These are phyloP conservation scores for Leccinellum luteum DNA, from an alignment of 768 basidiomycete genomes.

Conservation along the genomic window DNA sequence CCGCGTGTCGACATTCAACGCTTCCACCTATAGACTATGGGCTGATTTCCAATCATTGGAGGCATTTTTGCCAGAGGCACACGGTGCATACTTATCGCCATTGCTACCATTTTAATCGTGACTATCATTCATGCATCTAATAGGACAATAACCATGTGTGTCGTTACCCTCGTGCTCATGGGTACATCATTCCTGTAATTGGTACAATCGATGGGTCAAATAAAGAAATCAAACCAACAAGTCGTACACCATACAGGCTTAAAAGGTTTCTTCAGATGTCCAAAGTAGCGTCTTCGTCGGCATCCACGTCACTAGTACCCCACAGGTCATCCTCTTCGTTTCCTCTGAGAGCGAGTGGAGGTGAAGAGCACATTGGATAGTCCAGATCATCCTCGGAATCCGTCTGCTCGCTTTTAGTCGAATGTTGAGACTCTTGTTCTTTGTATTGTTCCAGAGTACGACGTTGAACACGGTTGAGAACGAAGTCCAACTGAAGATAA, in stretches of 20 bases:
- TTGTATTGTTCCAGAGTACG: conserved; percentile 31
- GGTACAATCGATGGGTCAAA: conserved; percentile 20
- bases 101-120: neutral
- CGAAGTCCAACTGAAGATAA: conserved; percentile 73
- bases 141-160: neutral
- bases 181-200: neutral
- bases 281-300: conserved; percentile 17
- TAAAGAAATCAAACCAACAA: conserved; percentile 22
- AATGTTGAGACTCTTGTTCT: conserved; percentile 25
- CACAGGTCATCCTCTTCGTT: conserved; percentile 22
- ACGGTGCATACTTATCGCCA: neutral
- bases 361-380: conserved; percentile 23
- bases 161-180: neutral
- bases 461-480: conserved; percentile 63
- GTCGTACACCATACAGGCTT: conserved; percentile 12
- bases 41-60: neutral
- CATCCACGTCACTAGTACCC: conserved; percentile 18
- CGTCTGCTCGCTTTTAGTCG: conserved; percentile 4
- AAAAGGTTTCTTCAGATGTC: conserved; percentile 16
- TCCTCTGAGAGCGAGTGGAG: neutral
- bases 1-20: neutral
- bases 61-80: neutral
- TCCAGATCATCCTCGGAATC: conserved; percentile 16
- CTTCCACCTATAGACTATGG: too few species aligned
- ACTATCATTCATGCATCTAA: neutral